These are phyloP conservation scores for Usnea hakonensis DNA, from an alignment of 495 filamentous ascomycete genomes.

Conservation along the genomic window DNA sequence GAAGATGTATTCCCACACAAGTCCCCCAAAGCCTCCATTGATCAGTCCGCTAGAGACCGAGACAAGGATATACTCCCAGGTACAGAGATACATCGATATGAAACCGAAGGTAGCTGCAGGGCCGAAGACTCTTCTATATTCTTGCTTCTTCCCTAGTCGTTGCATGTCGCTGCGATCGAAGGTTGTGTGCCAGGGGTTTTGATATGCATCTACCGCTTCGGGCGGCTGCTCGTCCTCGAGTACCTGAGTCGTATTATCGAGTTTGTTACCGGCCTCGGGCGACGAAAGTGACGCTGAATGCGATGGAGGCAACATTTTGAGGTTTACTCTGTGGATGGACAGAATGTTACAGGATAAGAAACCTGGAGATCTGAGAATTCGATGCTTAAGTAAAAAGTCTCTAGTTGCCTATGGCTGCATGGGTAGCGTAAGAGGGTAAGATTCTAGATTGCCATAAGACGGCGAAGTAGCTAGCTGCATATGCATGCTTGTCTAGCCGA, in stretches of 20 bases:
- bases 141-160: constrained; percentile 1
- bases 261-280: neutral
- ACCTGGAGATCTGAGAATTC: neutral
- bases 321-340: neutral
- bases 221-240: neutral
- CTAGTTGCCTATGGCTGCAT: neutral
- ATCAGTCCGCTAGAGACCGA: constrained; percentile 12
- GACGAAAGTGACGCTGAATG: neutral
- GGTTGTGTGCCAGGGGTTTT: neutral
- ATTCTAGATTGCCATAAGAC: neutral
- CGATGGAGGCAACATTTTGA: neutral
- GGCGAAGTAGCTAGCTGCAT: neutral
- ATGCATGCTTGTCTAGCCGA: neutral
- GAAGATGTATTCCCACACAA: constrained; percentile 48
- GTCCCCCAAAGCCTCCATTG: constrained; percentile 46
- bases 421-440: neutral
- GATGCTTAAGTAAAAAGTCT: neutral
- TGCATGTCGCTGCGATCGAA: neutral
- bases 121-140: neutral
- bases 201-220: neutral
- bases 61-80: constrained; percentile 3
- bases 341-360: neutral
- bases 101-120: neutral
- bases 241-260: neutral
- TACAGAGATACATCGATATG: constrained; percentile 1